phyloP scores from a whole-genome alignment of 768 basidiomycete species.

The Mycena belliarum region DNA sequence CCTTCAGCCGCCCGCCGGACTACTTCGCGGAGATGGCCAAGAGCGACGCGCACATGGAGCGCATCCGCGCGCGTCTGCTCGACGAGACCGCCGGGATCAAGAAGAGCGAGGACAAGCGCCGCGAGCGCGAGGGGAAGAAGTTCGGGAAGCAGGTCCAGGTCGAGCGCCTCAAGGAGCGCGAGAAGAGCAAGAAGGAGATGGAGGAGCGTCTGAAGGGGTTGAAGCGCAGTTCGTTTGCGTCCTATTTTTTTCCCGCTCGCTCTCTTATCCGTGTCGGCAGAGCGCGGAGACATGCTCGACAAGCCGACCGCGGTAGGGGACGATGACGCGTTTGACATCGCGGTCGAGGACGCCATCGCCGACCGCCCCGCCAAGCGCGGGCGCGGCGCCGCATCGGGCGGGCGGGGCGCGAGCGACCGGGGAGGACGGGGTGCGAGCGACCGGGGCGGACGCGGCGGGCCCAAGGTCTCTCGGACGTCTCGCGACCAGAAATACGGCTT shows the following conservation, averaged over 20 bases:
- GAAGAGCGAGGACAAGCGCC: slow-evolving; percentile 87
- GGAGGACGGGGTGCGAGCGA: slow-evolving; percentile 40
- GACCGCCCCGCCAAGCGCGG: slow-evolving; percentile 65
- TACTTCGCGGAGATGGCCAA: slow-evolving; percentile 99
- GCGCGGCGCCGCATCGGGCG: slow-evolving; percentile 31
- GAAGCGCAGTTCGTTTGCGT: slow-evolving; percentile 84
- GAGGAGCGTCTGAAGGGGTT: slow-evolving; percentile 82
- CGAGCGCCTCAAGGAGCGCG: slow-evolving; percentile 90
- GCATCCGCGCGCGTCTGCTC: slow-evolving; percentile 85
- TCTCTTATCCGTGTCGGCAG: no score
- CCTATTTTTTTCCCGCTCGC: neutral
- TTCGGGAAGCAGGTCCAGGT: slow-evolving; percentile 97
- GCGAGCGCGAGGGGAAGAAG: slow-evolving; percentile 94
- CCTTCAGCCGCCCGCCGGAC: slow-evolving; percentile 90
- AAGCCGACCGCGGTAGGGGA: slow-evolving; percentile 55
- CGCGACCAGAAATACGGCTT: slow-evolving; percentile 85
- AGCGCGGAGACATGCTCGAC: slow-evolving; percentile 82
- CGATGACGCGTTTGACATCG: slow-evolving; percentile 82
- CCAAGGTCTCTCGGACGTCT: slow-evolving; percentile 54
- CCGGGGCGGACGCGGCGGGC: slow-evolving; percentile 35
- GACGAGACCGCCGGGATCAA: slow-evolving; percentile 90
- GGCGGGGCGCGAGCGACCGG: slow-evolving; percentile 37
- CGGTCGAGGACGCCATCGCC: slow-evolving; percentile 85
- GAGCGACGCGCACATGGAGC: slow-evolving; percentile 95
- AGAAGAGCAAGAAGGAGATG: slow-evolving; percentile 89